Base-by-base conservation (phyloP, 768 basidiomycete genomes). In the Saitozyma podzolica region DNA sequence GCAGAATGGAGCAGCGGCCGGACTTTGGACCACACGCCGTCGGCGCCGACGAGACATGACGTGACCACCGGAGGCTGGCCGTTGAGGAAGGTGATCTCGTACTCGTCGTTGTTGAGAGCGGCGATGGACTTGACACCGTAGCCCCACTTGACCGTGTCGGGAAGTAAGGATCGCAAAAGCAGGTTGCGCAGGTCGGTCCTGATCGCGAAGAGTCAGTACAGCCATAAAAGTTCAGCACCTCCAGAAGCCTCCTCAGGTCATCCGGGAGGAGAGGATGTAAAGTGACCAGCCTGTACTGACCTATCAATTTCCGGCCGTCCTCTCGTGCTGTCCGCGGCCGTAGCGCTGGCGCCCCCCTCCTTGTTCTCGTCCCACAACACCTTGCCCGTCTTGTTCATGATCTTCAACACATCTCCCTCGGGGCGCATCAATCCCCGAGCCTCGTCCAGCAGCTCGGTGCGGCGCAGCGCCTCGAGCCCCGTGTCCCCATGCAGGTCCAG, bases 1-100 rank as follows among this genome's bases (percentile, higher is more conserved):
- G 72, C 67, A 19, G 74, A 54, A 40, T 78, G 76, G 37, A 82
- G 55, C 51, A 81, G 65, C 3, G 74, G 66, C 16, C 82, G 81
- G 8, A 81, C 70, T 58, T 72, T 74, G 20, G 80, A 82, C 78
- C 81, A 81, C 6, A 82, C 75, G 7, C 83, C 82, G 50, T 81
- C 81, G 19, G 81, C 80, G 11, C 81, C 81, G 54, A 82, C 62
- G 52, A 80, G 58, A 54, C 80, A 54, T 6, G 56, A 41, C 3
- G 58, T 37, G 13, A 55, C 54, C 58, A 60, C 53, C 39, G 29
- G 29, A 29, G 29, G 29, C 29, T 29, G 29, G 29, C 2, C 29
- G 29, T 29, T 29, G 29, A 29, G 14, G 54, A 74, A 74, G 17
- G 40, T 64, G 9, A 74, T 50, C 40, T 58, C 29, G 54, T 71